Base-by-base conservation (phyloP, 345 rosid genomes). In the Acer saccharum region DNA sequence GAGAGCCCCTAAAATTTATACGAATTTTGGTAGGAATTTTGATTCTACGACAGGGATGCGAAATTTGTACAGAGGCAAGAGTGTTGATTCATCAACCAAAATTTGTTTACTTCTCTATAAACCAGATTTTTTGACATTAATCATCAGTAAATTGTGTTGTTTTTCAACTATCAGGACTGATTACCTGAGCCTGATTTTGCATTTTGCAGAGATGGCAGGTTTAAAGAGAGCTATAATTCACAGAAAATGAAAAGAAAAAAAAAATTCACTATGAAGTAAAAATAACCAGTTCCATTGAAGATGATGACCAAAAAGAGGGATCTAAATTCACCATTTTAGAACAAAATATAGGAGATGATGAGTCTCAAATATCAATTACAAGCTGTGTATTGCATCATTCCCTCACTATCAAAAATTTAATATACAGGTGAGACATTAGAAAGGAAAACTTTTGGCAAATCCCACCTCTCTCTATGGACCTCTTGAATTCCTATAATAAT, bases 361-460 rank as follows among this genome's bases (percentile, higher is more conserved):
- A 29, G 32, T 29, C 78, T 39, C 80, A 77, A 35, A 68, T 77
- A 73, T 62, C 84, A 72, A 75, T 85, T 83, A 81, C 84, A 81
- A 60, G 62, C 46, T 43, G 67, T 77, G 69, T 79, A 75, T 58
- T 61, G 66, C 68, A 23, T 67, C 78, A 32, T 74, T 74, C 80
- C 80, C 87, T 74, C 73, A 44, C 83, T 77, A 77, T 72, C 85
- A 79, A 84, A 84, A 77, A 35, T 83, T 77, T 79, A 85, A 79
- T 80, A 27, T 84, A 89, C 87, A 89, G 87, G 81, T 76, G 79
- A 79, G 88, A 81, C 83, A 74, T 57, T 75, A 71, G 77, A 72
- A 75, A 80, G 71, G 79, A 73, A 79, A 85, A 81, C 39, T 43
- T 54, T 76, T 43, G 74, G 77, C 20, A 77, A 70, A 78, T 78